Evolutionary conservation across 2,329 filamentous ascomycete species (phyloP), one percentile per base, ranked within the genome.

Genomic region (Fusarium mexicanum): DNA sequence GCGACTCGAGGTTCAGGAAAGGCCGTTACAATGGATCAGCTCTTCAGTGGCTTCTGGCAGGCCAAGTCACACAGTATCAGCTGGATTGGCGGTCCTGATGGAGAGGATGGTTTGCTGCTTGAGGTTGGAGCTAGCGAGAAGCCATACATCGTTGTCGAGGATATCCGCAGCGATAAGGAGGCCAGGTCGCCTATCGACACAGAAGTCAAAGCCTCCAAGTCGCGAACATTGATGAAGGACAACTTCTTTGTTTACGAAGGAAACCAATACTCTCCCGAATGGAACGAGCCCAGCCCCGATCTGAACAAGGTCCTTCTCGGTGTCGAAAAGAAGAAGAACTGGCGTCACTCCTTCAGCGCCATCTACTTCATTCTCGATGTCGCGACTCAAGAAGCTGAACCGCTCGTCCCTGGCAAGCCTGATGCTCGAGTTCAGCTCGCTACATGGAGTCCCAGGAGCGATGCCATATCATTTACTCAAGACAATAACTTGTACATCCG

Each of bases 351-450:
- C 1, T 95, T 90, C 79, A 95, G 91, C 16, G 96, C 92, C 2
- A 86, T 89, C 33, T 99, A 98, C 85, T 99, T 93, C 91, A 91
- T 99, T 68, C 93, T 98, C 74, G 93, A 99, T 80, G 96, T 99
- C 33, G 90, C 89, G 38, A 92, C 91, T 2, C 95, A 98, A 81
- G 88, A 84, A 2, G 93, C 89, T 3, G 88, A 97, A 82, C 91
- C 96, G 2, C 85, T 99, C 60, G 91, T 98, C 74, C 92, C 94
- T 0, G 85, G 85, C 5, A 86, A 93, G 54, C 87, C 89, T 4
- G 83, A 90, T 18, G 90, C 87, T 24, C 88, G 90, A 53, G 87
- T 98, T 31, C 95, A 98, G 83, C 87, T 98, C 61, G 96, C 96
- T 13, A 91, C 90, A 38, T 98, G 96, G 95, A 97, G 94, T 64